Conservation (phyloP, 2,329 filamentous ascomycete species). For the Huntiella bhutanensis region DNA sequence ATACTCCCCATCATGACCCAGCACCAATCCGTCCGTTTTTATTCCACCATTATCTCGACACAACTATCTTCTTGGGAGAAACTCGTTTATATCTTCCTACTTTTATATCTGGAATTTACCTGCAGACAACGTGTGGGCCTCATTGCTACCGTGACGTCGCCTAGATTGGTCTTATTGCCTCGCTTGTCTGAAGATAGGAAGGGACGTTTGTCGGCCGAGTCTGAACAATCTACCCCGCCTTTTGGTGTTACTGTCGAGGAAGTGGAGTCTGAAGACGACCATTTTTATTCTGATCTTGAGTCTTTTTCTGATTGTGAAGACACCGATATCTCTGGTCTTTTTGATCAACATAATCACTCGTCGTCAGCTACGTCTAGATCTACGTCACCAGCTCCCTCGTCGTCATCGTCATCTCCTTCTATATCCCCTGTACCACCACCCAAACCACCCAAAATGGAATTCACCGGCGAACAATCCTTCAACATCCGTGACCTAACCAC, state of each 20-base stretch:
- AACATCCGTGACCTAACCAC: slow-evolving; percentile 37
- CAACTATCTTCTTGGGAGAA: too few species aligned
- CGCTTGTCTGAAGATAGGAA: too few species aligned
- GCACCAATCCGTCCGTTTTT: too few species aligned
- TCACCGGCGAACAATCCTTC: slow-evolving; percentile 21
- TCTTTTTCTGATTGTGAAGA: background rate
- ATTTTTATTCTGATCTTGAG: background rate
- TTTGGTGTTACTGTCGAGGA: background rate
- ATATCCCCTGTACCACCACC: background rate
- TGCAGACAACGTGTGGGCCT: too few species aligned
- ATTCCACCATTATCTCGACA: too few species aligned
- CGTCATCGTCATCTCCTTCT: background rate
- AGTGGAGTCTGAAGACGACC: background rate
- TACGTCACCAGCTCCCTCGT: background rate
- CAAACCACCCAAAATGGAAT: slow-evolving; percentile 4
- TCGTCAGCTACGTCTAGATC: background rate
- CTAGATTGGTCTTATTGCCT: too few species aligned
- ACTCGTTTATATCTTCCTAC: too few species aligned
- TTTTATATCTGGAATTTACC: too few species aligned
- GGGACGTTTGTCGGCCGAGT: too few species aligned
- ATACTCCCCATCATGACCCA: too few species aligned
- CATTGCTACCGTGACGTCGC: too few species aligned
- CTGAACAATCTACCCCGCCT: background rate
- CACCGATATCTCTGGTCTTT: background rate
- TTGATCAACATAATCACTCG: background rate